Evolutionary conservation across 441 rosid genomes (phyloP), one percentile per base, ranked within the genome.

Genomic region (Lepidium campestre): DNA sequence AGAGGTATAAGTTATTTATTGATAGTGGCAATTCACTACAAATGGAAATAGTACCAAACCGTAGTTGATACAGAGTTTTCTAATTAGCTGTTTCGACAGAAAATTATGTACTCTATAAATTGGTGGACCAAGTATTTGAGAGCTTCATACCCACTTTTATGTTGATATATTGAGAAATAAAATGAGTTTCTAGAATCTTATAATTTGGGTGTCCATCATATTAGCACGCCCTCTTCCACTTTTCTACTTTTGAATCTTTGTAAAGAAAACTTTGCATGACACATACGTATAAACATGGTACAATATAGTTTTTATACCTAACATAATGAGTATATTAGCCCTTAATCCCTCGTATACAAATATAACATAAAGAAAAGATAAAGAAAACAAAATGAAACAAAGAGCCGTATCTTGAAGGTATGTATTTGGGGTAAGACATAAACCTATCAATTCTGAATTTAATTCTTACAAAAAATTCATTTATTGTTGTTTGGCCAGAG

Each of bases 71-170:
- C 2, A 39, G n/a, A 71, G 45, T 39, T 20, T 32, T 62, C 42
- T 35, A 37, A 12, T 36, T 25, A 44, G 68, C 15, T 19, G 25
- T 34, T 40, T 35, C 68, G 20, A 23, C 34, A 52, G 35, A 50
- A 50, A 34, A 13, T 50, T 42, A 25, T 62, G 40, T 54, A 15
- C 62, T 62, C 62, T 62, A 45, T 18, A 36, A 61, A 12, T 61
- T 12, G 47, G 64, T 71, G 70, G 75, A 47, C 65, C 65, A 55
- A 62, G 37, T 55, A 20, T 31, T 57, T 48, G 70, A 56, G 65
- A 71, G 53, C 65, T 63, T 63, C 65, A 22, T 71, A 65, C 75
- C 65, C 17, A 63, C 31, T 46, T 63, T 58, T 71, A 27, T 20
- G 45, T 46, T 63, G 39, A 40, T 63, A 49, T 32, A 39, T 8